phyloP scores from a whole-genome alignment of 345 rosid genomes.

The Eucalyptus lansdowneana region DNA sequence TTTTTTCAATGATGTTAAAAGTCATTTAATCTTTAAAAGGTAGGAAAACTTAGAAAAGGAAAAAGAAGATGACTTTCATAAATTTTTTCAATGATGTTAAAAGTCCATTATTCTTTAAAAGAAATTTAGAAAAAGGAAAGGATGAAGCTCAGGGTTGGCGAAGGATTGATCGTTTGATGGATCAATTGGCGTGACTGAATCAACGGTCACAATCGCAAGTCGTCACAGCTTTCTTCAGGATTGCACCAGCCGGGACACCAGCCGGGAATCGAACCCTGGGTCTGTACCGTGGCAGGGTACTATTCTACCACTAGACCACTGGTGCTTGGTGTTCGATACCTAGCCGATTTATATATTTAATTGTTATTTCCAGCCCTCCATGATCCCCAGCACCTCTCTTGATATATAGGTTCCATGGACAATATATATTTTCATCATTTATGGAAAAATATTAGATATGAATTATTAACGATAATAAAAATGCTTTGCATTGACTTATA shows the following conservation, averaged over 20 bases:
- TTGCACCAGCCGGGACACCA: constrained; percentile 50
- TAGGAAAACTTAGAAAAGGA: too few relatives aligned
- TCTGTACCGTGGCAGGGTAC: constrained; percentile 65
- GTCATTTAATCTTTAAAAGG: too few relatives aligned
- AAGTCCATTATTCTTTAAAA: too few relatives aligned
- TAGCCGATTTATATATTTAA: neutral
- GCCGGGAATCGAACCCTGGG: constrained; percentile 66
- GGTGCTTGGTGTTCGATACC: constrained; percentile 3
- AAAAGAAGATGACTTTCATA: too few relatives aligned
- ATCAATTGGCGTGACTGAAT: neutral
- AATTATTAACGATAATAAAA: neutral
- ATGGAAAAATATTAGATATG: too few relatives aligned
- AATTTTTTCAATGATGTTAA: too few relatives aligned
- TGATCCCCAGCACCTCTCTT: neutral
- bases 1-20: too few relatives aligned
- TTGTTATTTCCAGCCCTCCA: too few relatives aligned
- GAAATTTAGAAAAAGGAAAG: rapidly evolving
- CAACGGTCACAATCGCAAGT: neutral
- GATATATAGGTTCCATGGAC: neutral
- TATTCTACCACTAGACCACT: constrained; percentile 81
- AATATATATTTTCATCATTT: too few relatives aligned
- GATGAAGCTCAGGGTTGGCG: neutral
- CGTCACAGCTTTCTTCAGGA: rapidly evolving
- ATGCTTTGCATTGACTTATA: neutral
- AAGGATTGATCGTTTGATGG: neutral